A percentile compares a stretch with the other conserved stretches of the same genome.
phyloP scores from a whole-genome alignment of 768 basidiomycete species.

The Mycena filopes region DNA sequence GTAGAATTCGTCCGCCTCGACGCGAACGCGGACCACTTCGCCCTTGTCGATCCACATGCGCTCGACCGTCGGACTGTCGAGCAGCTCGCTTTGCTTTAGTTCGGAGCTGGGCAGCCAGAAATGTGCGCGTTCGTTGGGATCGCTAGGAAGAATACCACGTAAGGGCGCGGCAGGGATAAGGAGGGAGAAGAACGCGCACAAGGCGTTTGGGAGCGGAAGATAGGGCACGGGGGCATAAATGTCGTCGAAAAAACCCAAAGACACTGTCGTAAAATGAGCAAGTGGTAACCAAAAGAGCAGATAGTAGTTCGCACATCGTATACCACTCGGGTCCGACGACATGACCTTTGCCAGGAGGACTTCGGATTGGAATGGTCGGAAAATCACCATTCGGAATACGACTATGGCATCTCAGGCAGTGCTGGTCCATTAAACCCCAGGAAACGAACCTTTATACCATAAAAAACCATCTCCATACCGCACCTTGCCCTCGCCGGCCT shows the following conservation, averaged over 20 bases:
- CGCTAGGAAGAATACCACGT: conserved; percentile 52
- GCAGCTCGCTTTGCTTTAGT: conserved; percentile 65
- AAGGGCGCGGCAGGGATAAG: conserved; percentile 1
- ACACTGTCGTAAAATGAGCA: conserved; percentile 59
- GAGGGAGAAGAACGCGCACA: conserved; percentile 58
- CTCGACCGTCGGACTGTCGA: conserved; percentile 71
- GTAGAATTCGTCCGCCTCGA: conserved; percentile 85
- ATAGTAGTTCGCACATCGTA: conserved; percentile 69
- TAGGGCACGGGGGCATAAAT: conserved; percentile 85
- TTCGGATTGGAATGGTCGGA: conserved; percentile 91
- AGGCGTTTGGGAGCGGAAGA: conserved; percentile 84
- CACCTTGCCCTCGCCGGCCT: conserved; percentile 91
- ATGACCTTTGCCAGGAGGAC: conserved; percentile 91
- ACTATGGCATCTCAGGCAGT: conserved; percentile 55
- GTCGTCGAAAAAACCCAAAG: conserved; percentile 94
- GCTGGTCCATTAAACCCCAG: neutral
- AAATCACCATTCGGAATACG: conserved; percentile 89
- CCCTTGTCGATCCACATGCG: conserved; percentile 87
- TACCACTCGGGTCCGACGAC: conserved; percentile 85
- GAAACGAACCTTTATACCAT: conserved; percentile 87
- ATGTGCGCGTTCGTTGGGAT: conserved; percentile 83
- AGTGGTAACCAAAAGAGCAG: neutral
- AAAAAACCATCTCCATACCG: conserved; percentile 94
- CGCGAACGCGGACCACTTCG: conserved; percentile 79
- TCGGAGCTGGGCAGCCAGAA: conserved; percentile 82